Conservation (phyloP, 31 red algal species). For the Asparagopsis taxiformis region DNA sequence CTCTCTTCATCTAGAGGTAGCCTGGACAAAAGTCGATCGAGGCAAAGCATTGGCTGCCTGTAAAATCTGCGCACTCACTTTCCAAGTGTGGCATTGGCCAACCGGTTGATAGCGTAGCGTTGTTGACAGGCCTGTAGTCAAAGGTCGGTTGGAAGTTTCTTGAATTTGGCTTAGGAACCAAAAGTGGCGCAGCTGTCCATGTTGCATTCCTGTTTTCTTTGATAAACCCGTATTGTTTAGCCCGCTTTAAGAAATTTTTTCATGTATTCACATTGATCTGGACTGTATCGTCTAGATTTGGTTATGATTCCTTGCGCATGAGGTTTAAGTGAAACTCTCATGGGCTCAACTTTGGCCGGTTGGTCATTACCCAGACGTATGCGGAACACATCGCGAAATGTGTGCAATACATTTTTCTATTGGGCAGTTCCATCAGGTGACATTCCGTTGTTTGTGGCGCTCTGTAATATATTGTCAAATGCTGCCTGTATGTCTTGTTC, state of each 20-base stretch:
- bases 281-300: background rate
- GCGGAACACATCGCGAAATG: background rate
- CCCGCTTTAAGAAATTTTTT: background rate
- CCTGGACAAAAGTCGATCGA: background rate
- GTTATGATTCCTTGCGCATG: background rate
- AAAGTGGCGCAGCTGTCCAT: constrained; percentile 2
- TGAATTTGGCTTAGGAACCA: constrained; percentile 5
- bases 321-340: background rate
- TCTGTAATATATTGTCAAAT: background rate
- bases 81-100: constrained; percentile 19
- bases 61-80: background rate
- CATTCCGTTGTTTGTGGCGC: constrained; percentile 13
- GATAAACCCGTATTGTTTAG: background rate
- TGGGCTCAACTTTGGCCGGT: constrained; percentile 8
- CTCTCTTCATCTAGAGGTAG: constrained; percentile 8
- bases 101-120: background rate
- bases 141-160: constrained; percentile 1
- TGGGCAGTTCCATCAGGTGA: background rate
- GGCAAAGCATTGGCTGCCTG: background rate
- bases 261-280: background rate
- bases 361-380: background rate
- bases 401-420: background rate
- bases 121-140: constrained; percentile 1
- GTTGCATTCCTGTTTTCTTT: background rate
- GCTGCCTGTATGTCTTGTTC: constrained; percentile 5